Conservation (phyloP, 2,329 filamentous ascomycete species). For the Helicocarpus griseus region DNA sequence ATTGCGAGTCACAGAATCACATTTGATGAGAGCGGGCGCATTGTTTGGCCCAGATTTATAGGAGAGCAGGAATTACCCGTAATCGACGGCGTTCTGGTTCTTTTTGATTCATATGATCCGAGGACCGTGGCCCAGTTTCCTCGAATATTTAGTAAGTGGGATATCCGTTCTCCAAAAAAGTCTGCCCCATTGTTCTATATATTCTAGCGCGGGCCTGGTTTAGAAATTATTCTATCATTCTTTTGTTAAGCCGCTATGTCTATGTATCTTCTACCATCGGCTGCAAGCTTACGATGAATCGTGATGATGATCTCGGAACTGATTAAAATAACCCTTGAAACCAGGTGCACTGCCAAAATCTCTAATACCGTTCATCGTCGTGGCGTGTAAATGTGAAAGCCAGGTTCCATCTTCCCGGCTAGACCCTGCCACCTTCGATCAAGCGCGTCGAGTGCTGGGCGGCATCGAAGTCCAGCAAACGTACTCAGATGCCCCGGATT, state of each 20-base stretch:
- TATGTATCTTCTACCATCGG: not conserved
- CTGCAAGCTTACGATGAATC: constrained; percentile 14
- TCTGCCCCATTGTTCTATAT: constrained; percentile 10
- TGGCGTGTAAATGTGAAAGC: constrained; percentile 83
- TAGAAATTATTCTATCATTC: not conserved
- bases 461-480: constrained; percentile 66
- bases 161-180: constrained; percentile 8
- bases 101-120: constrained; percentile 79
- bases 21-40: constrained; percentile 37
- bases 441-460: constrained; percentile 51
- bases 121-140: constrained; percentile 66
- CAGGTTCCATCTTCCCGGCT: constrained; percentile 61
- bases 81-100: constrained; percentile 71
- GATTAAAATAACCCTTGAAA: constrained; percentile 7
- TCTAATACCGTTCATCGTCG: constrained; percentile 65
- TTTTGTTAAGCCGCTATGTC: not conserved
- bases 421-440: constrained; percentile 58
- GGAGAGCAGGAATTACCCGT: constrained; percentile 61
- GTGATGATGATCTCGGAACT: not conserved
- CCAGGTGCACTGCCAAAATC: constrained; percentile 67
- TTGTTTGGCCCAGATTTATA: constrained; percentile 43
- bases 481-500: constrained; percentile 59
- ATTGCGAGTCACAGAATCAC: constrained; percentile 44
- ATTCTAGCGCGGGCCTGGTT: not conserved
- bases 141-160: constrained; percentile 63